A percentile compares a stretch with the other conserved stretches of the same genome.
phyloP scores from a whole-genome alignment of 352 stramenopile genomes.

The Pythium sukuiense region DNA sequence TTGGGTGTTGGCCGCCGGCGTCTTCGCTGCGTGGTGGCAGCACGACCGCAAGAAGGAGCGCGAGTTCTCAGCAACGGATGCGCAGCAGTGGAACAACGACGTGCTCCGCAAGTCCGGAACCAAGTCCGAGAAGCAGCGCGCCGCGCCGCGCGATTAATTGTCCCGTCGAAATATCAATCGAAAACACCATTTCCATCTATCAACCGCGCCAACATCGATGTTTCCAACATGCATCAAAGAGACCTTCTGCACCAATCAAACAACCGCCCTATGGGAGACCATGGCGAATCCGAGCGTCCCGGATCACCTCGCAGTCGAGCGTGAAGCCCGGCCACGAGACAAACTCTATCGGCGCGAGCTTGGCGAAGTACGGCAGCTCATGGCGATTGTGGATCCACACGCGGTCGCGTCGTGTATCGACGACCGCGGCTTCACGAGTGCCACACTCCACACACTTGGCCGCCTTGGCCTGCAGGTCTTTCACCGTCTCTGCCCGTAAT shows the following conservation, averaged over 20 bases:
- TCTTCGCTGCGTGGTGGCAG: constrained; percentile 49
- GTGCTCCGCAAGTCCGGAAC: constrained; percentile 43
- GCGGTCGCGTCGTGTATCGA: constrained; percentile 27
- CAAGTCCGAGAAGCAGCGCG: constrained; percentile 33
- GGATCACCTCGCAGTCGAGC: constrained; percentile 29
- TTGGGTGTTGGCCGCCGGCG: constrained; percentile 46
- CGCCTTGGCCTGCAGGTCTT: constrained; percentile 7
- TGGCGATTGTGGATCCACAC: constrained; percentile 32
- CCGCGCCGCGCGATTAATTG: neutral
- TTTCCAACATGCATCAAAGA: neutral
- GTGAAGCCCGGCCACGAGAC: constrained; percentile 35
- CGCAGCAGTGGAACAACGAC: constrained; percentile 55
- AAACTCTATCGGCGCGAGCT: constrained; percentile 24
- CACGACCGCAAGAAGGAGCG: constrained; percentile 59
- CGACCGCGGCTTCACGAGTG: neutral
- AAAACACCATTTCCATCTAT: neutral
- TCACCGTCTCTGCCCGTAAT: too few species aligned
- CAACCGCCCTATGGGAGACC: too few species aligned
- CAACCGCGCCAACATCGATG: neutral
- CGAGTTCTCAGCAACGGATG: constrained; percentile 49
- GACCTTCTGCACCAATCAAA: neutral
- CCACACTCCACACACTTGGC: constrained; percentile 8
- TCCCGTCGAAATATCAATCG: neutral
- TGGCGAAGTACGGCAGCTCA: constrained; percentile 6
- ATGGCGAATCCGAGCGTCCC: too few species aligned